A percentile compares a stretch with the other conserved stretches of the same genome.
These are phyloP conservation scores for Torulaspora franciscae DNA, from an alignment of 805 yeast species.

Conservation along the genomic window DNA sequence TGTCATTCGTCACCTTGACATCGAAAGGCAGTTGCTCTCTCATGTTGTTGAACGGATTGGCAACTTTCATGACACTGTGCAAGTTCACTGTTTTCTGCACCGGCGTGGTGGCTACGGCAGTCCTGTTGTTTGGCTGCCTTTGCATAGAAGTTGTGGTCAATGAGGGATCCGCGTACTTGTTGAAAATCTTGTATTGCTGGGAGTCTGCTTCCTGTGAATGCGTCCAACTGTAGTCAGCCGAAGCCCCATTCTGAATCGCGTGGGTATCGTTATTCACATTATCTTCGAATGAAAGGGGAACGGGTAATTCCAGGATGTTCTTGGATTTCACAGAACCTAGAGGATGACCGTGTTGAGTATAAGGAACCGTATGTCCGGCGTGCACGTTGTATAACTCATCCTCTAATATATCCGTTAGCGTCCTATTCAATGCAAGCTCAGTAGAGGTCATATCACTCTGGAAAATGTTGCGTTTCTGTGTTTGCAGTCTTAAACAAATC, in stretches of 20 bases:
- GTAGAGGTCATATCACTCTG: conserved; percentile 15
- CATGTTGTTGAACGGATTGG: conserved; percentile 16
- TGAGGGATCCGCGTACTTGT: conserved; percentile 35
- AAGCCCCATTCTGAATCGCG: neutral
- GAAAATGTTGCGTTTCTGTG: neutral
- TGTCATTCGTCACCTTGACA: conserved; percentile 17
- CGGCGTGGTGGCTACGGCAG: conserved; percentile 12
- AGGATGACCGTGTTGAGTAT: conserved; percentile 9
- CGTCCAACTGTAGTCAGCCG: conserved; percentile 2
- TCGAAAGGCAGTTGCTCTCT: conserved; percentile 12
- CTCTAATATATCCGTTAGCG: conserved; percentile 34
- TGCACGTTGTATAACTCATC: conserved; percentile 31
- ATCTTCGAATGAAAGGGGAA: conserved; percentile 13
- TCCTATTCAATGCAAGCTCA: conserved; percentile 23
- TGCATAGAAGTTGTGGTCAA: conserved; percentile 30
- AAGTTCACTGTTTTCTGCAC: conserved; percentile 28
- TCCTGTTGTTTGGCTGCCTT: conserved; percentile 3
- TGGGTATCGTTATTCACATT: conserved; percentile 2
- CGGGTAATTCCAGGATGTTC: conserved; percentile 11
- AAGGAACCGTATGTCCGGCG: neutral
- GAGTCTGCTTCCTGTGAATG: conserved; percentile 1
- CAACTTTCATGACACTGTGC: conserved; percentile 22
- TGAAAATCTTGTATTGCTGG: conserved; percentile 20
- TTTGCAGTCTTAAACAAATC: neutral
- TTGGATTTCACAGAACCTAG: conserved; percentile 1